Percentiles rank a stretch among this genome's conserved stretches.
phyloP scores from a whole-genome alignment of 1,139 yeast genomes.

The Suhomyces anneliseae region DNA sequence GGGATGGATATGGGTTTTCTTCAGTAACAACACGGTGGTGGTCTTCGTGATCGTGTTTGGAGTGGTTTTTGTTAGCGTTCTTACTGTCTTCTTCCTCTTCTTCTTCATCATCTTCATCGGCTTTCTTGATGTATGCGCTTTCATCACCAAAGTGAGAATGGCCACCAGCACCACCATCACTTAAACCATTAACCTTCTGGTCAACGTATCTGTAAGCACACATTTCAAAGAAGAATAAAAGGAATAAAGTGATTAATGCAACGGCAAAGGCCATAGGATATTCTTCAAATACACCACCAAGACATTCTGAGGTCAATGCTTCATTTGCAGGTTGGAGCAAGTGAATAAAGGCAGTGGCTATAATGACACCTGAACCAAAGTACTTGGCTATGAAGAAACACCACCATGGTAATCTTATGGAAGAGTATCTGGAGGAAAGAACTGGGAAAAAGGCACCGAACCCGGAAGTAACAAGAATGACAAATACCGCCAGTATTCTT shows the following conservation, averaged over 20 bases:
- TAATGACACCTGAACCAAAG: conserved; percentile 91
- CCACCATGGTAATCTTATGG: conserved; percentile 56
- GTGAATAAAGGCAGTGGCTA: conserved; percentile 88
- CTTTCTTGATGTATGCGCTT: conserved; percentile 26
- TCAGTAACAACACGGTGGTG: conserved; percentile 11
- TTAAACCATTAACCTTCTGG: conserved; percentile 26
- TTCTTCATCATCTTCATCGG: conserved; percentile 17
- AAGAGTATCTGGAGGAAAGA: conserved; percentile 53
- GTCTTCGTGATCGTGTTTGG: no score
- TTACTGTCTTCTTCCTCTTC: conserved; percentile 16
- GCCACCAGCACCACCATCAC: conserved; percentile 17
- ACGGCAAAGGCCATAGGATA: conserved; percentile 70
- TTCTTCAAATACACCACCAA: conserved; percentile 53
- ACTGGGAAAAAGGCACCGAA: conserved; percentile 63
- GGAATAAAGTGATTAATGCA: conserved; percentile 53
- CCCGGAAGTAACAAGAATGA: conserved; percentile 57
- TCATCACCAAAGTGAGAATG: conserved; percentile 56
- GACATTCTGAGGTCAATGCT: conserved; percentile 49
- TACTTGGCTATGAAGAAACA: conserved; percentile 72
- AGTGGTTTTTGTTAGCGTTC: conserved; percentile 18
- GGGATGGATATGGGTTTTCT: conserved; percentile 36
- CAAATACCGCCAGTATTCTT: conserved; percentile 72
- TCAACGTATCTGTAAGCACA: conserved; percentile 54
- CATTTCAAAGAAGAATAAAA: conserved; percentile 56
- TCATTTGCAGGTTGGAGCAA: conserved; percentile 76